Percentiles rank a stretch among this genome's conserved stretches.
These are phyloP conservation scores for Nymphaea colorata DNA, from an alignment of 164 flowering plant species.

Conservation along the genomic window DNA sequence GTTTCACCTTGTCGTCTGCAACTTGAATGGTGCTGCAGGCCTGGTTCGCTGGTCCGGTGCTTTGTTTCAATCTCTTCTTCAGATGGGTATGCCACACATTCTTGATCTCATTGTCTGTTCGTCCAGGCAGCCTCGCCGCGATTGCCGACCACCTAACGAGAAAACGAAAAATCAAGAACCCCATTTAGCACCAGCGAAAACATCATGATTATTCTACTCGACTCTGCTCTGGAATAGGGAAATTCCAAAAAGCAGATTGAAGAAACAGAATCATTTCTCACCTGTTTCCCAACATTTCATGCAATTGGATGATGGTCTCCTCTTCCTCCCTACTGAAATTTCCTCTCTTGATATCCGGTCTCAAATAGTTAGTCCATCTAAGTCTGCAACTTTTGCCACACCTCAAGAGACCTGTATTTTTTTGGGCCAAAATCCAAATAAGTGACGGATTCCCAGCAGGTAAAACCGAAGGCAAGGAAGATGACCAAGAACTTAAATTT, in stretches of 20 bases:
- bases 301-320: constrained; percentile 24
- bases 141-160: constrained; percentile 25
- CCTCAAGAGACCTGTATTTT: constrained; percentile 19
- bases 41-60: constrained; percentile 5
- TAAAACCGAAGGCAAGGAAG: neutral
- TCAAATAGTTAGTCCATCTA: constrained; percentile 32
- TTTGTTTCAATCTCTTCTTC: constrained; percentile 20
- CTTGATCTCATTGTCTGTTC: constrained; percentile 29
- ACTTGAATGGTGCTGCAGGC: neutral
- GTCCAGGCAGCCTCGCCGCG: constrained; percentile 24
- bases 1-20: neutral
- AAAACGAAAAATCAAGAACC: neutral
- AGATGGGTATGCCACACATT: constrained; percentile 33
- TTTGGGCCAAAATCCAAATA: neutral
- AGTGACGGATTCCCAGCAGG: neutral
- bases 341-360: constrained; percentile 29
- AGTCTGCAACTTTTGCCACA: constrained; percentile 38
- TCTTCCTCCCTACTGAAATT: constrained; percentile 25
- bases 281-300: constrained; percentile 28
- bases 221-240: too few species aligned
- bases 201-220: neutral
- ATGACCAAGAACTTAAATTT: neutral
- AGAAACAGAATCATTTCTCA: constrained; percentile 4
- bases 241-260: too few species aligned
- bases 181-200: neutral